phyloP scores from a whole-genome alignment of 106 monocot species.

The Agapanthus africanus region DNA sequence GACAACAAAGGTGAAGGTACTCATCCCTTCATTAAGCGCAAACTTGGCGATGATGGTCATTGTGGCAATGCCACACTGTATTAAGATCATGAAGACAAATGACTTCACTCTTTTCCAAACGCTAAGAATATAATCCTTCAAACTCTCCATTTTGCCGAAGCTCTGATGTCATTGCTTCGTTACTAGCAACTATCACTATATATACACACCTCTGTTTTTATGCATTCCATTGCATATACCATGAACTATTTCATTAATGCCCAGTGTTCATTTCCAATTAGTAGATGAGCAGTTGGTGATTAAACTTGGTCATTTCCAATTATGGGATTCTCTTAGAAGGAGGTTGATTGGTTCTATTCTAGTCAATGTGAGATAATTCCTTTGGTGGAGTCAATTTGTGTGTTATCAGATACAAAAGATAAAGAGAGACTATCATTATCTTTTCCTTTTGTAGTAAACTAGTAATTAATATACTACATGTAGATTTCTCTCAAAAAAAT shows the following conservation, averaged over 20 bases:
- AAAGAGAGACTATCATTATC: no score
- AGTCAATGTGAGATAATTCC: no score
- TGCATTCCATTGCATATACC: not conserved
- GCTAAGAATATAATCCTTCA: not conserved
- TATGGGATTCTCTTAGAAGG: no score
- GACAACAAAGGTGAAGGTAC: constrained; percentile 12
- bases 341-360: no score
- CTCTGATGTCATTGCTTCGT: not conserved
- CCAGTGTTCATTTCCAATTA: no score
- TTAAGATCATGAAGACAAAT: not conserved
- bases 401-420: no score
- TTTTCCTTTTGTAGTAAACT: no score
- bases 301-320: no score
- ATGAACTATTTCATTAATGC: not conserved
- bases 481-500: no score
- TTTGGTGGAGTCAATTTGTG: no score
- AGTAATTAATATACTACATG: no score
- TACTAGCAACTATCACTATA: not conserved
- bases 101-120: constrained; percentile 1
- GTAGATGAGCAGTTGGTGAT: no score
- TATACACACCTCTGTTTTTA: not conserved
- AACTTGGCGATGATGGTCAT: constrained; percentile 9
- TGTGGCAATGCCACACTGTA: constrained; percentile 2
- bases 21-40: constrained; percentile 5
- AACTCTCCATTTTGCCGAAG: constrained; percentile 5